Percentiles rank a stretch among this genome's conserved stretches.
Evolutionary conservation across 2,329 filamentous ascomycete genomes (phyloP).

Genomic region (Diaporthe capsici): DNA sequence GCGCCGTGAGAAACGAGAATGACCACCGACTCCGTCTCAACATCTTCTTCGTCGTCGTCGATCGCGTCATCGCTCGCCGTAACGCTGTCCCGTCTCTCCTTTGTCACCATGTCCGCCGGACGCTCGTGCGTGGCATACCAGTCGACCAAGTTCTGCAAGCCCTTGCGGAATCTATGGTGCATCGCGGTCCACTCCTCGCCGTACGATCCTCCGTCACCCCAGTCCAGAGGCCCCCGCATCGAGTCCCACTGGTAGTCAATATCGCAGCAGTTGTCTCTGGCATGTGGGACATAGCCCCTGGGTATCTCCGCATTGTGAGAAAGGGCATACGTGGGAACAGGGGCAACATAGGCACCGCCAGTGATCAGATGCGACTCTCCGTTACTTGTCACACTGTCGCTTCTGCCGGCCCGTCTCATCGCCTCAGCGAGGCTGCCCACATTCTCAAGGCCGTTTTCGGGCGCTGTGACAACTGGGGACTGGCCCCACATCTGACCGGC

Average conservation of each 20-base stretch:
- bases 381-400: constrained; percentile 44
- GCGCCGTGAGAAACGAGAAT: constrained; percentile 94
- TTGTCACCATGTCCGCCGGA: constrained; percentile 66
- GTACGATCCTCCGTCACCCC: constrained; percentile 89
- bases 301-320: constrained; percentile 87
- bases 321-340: constrained; percentile 86
- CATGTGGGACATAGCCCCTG: constrained; percentile 89
- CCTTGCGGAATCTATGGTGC: constrained; percentile 89
- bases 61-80: constrained; percentile 52
- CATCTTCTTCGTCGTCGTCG: constrained; percentile 69
- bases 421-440: constrained; percentile 53
- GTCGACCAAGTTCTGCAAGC: constrained; percentile 82
- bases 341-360: constrained; percentile 75
- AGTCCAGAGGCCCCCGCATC: constrained; percentile 81
- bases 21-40: constrained; percentile 81
- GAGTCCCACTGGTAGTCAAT: constrained; percentile 99
- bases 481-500: constrained; percentile 57
- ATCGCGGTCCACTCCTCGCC: constrained; percentile 97
- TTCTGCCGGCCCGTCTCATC: constrained; percentile 49
- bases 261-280: constrained; percentile 85
- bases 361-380: constrained; percentile 39
- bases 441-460: constrained; percentile 45
- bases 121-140: constrained; percentile 80
- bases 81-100: constrained; percentile 52
- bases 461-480: constrained; percentile 43